Evolutionary conservation across 257 asterid species (phyloP).

Genomic region (Solanum gandarillasii): DNA sequence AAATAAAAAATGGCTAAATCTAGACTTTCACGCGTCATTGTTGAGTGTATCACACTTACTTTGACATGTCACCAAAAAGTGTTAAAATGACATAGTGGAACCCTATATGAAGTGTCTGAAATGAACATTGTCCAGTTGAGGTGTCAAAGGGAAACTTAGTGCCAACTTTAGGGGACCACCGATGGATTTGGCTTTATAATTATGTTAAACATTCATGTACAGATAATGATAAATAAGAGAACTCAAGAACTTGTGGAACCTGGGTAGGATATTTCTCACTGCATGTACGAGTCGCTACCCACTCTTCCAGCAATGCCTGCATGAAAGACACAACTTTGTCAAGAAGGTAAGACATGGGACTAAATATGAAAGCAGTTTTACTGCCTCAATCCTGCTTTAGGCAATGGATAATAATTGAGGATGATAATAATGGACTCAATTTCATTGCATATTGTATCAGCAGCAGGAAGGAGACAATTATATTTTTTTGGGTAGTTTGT

Average conservation of each 20-base stretch:
- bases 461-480: not conserved
- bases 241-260: conserved; percentile 30
- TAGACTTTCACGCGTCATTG: not conserved
- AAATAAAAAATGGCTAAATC: not conserved
- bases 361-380: not conserved
- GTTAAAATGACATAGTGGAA: not conserved
- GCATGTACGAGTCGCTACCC: conserved; percentile 61
- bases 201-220: not conserved
- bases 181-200: too few relatives aligned
- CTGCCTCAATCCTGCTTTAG: not conserved
- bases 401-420: not conserved
- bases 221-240: not conserved
- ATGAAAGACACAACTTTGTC: conserved; percentile 6
- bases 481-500: not conserved
- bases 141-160: too few relatives aligned
- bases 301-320: conserved; percentile 97
- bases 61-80: not conserved
- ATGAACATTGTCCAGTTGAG: too few relatives aligned
- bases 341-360: not conserved
- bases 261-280: conserved; percentile 63
- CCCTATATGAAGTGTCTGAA: not conserved
- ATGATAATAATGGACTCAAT: not conserved
- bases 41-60: not conserved
- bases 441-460: not conserved
- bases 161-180: too few relatives aligned